Conservation (phyloP, 345 rosid genomes). For the Melaleuca alternifolia region DNA sequence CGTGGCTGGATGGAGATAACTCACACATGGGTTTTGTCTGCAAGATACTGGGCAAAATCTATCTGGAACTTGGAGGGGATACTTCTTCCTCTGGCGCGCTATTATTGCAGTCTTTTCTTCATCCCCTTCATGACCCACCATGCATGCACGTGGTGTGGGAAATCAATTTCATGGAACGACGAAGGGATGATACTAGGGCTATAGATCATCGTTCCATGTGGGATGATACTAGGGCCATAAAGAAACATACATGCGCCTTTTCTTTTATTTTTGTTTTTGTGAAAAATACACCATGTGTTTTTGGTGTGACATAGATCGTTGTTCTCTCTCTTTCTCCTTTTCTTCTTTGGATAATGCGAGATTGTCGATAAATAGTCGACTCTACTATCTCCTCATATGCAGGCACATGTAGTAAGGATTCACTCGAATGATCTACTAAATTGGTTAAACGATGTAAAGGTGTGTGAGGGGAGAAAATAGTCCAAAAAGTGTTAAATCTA, state of each 20-base stretch:
- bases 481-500: too few species aligned
- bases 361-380: background rate
- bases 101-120: background rate
- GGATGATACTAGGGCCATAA: background rate
- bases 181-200: background rate
- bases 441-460: background rate
- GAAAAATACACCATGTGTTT: background rate
- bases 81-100: background rate
- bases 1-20: background rate
- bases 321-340: background rate
- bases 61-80: background rate
- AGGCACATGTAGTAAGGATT: background rate
- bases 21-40: background rate
- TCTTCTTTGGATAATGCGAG: background rate
- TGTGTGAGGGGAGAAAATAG: background rate
- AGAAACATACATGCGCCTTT: background rate
- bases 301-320: background rate
- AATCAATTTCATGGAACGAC: background rate
- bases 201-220: background rate
- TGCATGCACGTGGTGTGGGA: background rate
- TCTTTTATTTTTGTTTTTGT: background rate
- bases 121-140: background rate
- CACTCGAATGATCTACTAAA: background rate
- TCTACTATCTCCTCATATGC: background rate
- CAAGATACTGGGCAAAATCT: background rate